These are phyloP conservation scores for Spergularia azorica DNA, from an alignment of 179 eudicot genomes.

Conservation along the genomic window DNA sequence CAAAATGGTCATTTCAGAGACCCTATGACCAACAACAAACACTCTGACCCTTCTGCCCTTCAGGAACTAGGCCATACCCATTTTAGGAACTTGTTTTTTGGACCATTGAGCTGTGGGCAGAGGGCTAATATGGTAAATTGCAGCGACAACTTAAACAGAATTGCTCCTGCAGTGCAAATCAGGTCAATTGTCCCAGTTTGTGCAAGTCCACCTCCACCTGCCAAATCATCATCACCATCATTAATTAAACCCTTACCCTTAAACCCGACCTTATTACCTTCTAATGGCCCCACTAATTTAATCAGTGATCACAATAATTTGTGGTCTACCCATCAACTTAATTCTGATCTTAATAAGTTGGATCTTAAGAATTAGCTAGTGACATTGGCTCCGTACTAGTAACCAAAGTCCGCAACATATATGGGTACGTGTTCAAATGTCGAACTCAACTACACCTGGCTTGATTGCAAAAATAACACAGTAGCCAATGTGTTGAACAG, in stretches of 20 bases:
- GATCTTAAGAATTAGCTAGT: conserved; percentile 18
- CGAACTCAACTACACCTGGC: neutral
- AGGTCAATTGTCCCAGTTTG: conserved; percentile 61
- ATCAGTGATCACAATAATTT: neutral
- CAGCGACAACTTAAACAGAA: conserved; percentile 24
- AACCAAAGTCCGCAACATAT: too few species aligned
- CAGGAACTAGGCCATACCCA: conserved; percentile 23
- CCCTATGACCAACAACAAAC: neutral
- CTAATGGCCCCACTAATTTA: neutral
- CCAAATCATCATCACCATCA: neutral
- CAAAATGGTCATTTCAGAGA: conserved; percentile 12
- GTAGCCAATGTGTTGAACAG: neutral
- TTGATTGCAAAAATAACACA: neutral
- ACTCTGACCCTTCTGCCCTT: neutral
- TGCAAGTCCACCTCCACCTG: conserved; percentile 42
- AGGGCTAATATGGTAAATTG: conserved; percentile 30
- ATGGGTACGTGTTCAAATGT: conserved; percentile 18
- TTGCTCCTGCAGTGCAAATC: conserved; percentile 60
- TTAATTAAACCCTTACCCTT: conserved; percentile 12
- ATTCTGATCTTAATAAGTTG: conserved; percentile 31
- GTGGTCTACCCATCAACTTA: conserved; percentile 19
- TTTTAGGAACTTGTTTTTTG: conserved; percentile 22
- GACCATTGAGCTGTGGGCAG: conserved; percentile 25
- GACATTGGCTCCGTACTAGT: conserved; percentile 1
- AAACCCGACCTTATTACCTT: conserved; percentile 4